Percentiles rank a stretch among this genome's conserved stretches.
phyloP scores from a whole-genome alignment of 768 basidiomycete genomes.

The Hortiboletus flavorubellus region DNA sequence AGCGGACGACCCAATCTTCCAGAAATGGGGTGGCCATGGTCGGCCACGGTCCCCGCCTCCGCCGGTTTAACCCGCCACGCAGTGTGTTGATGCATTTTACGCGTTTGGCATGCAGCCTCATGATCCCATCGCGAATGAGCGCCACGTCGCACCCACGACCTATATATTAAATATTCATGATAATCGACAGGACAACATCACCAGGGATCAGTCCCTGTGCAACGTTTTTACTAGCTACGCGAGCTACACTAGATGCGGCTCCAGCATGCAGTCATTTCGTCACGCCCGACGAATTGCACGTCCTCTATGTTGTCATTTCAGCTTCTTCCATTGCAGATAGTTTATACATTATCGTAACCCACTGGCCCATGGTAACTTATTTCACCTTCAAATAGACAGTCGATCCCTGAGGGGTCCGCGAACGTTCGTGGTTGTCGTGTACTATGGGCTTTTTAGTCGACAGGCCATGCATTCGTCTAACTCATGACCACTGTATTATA shows the following conservation, averaged over 20 bases:
- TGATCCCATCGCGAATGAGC: slow-evolving; percentile 3
- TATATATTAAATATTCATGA: slow-evolving; percentile 11
- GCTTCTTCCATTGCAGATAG: slow-evolving; percentile 15
- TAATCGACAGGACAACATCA: slow-evolving; percentile 5
- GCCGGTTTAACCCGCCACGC: slow-evolving; percentile 14
- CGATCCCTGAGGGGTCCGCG: background rate
- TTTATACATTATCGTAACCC: slow-evolving; percentile 22
- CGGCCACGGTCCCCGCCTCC: slow-evolving; percentile 14
- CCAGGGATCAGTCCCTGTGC: slow-evolving; percentile 11
- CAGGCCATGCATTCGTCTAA: background rate
- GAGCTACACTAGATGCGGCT: background rate
- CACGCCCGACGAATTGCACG: background rate
- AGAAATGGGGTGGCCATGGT: slow-evolving; percentile 28
- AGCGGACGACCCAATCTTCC: slow-evolving; percentile 53
- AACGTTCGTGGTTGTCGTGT: background rate
- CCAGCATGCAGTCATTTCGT: background rate
- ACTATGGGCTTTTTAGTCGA: background rate
- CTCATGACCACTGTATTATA: slow-evolving; percentile 3
- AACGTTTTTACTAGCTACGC: background rate
- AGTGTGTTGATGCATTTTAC: background rate
- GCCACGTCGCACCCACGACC: slow-evolving; percentile 4
- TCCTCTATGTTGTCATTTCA: background rate
- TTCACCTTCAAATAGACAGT: slow-evolving; percentile 2
- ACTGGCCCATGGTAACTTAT: slow-evolving; percentile 16
- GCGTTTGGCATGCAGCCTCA: background rate